Percentiles rank a stretch among this genome's conserved stretches.
Evolutionary conservation across 2,329 filamentous ascomycete species (phyloP).

Genomic region (Aspergillus glaucus): DNA sequence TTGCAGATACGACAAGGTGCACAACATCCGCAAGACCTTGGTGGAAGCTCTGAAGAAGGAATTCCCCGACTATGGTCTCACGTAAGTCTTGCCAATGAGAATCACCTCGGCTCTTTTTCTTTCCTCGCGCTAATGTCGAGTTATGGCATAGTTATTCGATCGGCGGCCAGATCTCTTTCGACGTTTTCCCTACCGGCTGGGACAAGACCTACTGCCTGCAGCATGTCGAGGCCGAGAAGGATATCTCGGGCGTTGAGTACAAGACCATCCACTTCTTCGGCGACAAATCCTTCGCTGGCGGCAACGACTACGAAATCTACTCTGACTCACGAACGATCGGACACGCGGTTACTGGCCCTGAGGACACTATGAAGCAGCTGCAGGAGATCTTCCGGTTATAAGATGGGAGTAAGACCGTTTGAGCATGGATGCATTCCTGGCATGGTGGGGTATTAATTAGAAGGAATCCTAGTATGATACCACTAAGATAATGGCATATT

Average conservation of each 20-base stretch:
- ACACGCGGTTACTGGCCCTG: conserved; percentile 73
- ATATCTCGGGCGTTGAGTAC: conserved; percentile 59
- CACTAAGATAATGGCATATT: not conserved
- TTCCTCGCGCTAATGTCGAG: conserved; percentile 1
- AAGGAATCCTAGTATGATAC: not conserved
- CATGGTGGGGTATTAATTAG: not conserved
- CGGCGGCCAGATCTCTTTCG: conserved; percentile 95
- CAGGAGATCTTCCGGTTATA: conserved; percentile 72
- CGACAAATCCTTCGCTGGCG: conserved; percentile 85
- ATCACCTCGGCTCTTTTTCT: conserved; percentile 4
- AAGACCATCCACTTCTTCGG: conserved; percentile 95
- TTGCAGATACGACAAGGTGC: conserved; percentile 63
- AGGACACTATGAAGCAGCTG: conserved; percentile 73
- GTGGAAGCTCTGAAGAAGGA: conserved; percentile 69
- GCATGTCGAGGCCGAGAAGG: conserved; percentile 77
- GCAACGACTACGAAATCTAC: conserved; percentile 96
- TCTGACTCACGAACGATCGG: conserved; percentile 73
- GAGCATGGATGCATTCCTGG: too few species aligned
- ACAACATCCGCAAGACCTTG: conserved; percentile 70
- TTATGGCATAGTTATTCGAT: conserved; percentile 66
- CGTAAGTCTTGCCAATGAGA: conserved; percentile 49
- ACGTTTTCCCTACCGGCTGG: conserved; percentile 95
- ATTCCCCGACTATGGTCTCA: conserved; percentile 78
- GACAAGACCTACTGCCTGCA: conserved; percentile 96
- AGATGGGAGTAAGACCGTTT: conserved; percentile 2